Evolutionary conservation across 2,329 filamentous ascomycete species (phyloP).

Genomic region (Curvularia spicifera): DNA sequence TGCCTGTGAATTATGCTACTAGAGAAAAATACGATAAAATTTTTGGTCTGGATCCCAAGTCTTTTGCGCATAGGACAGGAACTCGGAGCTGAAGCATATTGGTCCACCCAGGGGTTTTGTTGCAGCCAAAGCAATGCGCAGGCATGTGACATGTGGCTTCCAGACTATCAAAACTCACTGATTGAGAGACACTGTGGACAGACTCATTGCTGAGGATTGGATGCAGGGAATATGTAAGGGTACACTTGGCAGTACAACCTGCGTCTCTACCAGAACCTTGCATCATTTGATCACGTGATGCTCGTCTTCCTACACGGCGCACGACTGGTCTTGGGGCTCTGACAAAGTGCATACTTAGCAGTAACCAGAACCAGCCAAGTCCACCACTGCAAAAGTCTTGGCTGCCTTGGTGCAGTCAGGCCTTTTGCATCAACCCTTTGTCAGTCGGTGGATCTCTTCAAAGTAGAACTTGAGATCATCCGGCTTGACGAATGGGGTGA

Average conservation of each 20-base stretch:
- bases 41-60: not conserved
- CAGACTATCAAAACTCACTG: not conserved
- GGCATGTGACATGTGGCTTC: not conserved
- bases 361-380: not conserved
- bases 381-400: not conserved
- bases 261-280: not conserved
- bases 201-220: not conserved
- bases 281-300: not conserved
- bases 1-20: not conserved
- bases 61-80: not conserved
- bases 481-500: conserved; percentile 93
- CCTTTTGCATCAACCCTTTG: conserved; percentile 30
- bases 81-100: not conserved
- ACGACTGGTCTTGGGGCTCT: not conserved
- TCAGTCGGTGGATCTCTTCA: conserved; percentile 75
- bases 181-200: not conserved
- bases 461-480: conserved; percentile 95
- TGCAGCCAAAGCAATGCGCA: not conserved
- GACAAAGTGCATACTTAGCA: not conserved
- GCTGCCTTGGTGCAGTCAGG: conserved; percentile 5
- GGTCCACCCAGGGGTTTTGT: not conserved
- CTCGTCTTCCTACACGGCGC: not conserved
- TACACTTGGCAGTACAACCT: not conserved
- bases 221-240: not conserved
- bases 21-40: not conserved